Evolutionary conservation across 2,329 filamentous ascomycete species (phyloP), one percentile per base, ranked within the genome.

Genomic region (Ustilaginoidea virens): DNA sequence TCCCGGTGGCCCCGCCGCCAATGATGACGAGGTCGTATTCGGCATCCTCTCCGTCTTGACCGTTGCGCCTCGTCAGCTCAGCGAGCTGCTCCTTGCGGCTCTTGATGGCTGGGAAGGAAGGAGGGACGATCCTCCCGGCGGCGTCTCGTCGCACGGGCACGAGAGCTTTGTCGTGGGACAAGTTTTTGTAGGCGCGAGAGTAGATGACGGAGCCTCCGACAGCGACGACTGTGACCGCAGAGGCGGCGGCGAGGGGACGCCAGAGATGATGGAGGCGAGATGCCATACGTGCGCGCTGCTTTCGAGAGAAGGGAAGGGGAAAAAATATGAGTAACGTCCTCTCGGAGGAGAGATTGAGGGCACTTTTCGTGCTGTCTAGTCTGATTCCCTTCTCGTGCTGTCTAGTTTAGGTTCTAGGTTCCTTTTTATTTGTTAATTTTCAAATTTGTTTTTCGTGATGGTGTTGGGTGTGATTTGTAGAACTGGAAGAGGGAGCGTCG

Each of bases 21-120:
- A 87, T 81, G 42, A 90, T 62, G 38, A 87, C 60, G 23, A 90
- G 60, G 47, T 87, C 81, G 44, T 86, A 87, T 29, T 70, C 51
- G 15, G 46, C 42, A 26, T 47, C 36, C 19, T 33, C 35, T 30
- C 42, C 39, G 28, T 36, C 39, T 34, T 46, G 41, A 31, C 42
- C 40, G 31, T 38, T 40, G 37, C 47, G 43, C 14, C 45, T 45
- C 7, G 52, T 46, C n/a, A 60, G 45, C 12, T 58, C 53, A 24
- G 52, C 51, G 15, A 60, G 49, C 42, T 58, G 55, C 15, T 56
- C 41, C 11, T 47, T 39, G 16, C 56, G 53, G 21, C 39, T 42
- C 38, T 46, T 53, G 37, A 46, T 25, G 29, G 43, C 32, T 23
- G 46, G 46, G 40, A 59, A 58, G 5, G 42, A 38, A 1, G 55